Evolutionary conservation across 495 filamentous ascomycete genomes (phyloP), one percentile per base, ranked within the genome.

Genomic region (Talaromyces stipitatus): DNA sequence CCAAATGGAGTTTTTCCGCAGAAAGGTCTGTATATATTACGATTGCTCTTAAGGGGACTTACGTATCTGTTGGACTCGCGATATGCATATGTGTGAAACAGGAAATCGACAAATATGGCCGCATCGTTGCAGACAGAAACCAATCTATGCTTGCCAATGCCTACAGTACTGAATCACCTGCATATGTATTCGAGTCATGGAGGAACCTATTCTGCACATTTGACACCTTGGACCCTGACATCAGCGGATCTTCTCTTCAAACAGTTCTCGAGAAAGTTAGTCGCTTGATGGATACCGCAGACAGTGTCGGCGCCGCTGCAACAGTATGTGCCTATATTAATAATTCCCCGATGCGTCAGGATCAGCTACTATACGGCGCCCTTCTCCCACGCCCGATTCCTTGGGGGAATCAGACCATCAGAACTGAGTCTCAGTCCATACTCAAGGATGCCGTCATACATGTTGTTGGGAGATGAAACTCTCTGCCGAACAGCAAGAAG

Each of bases 381-480:
- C 72, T 83, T 51, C 43, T 63, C 16, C 46, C 41, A 3, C 64
- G 67, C 11, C 73, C 78, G 1, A 60, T 67, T 22, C 56, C 26
- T 0, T 83, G 79, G 78, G 56, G 72, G 14, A 62, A 63, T 29
- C 61, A 80, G 2, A 76, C 63, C 16, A 47, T 48, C 11, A 70
- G 68, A 6, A 61, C 82, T 41, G 66, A 68, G 46, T 78, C 73
- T 1, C 62, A 66, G 28, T 11, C 63, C 8, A 73, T 82, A 38
- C 78, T 75, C 68, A 63, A 70, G 8, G 79, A 82, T 57, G 66
- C 74, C 11, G 61, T 82, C 18, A 64, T 77, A 55, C 78, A 83
- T 61, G 43, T 77, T 27, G 66, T 72, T 1, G 78, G 78, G 0
- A 63, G 66, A 55, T 81, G 70, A 68, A 63, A 69, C 14, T 28